Conservation (phyloP, 2,329 filamentous ascomycete genomes). For the Aureobasidium vineae region DNA sequence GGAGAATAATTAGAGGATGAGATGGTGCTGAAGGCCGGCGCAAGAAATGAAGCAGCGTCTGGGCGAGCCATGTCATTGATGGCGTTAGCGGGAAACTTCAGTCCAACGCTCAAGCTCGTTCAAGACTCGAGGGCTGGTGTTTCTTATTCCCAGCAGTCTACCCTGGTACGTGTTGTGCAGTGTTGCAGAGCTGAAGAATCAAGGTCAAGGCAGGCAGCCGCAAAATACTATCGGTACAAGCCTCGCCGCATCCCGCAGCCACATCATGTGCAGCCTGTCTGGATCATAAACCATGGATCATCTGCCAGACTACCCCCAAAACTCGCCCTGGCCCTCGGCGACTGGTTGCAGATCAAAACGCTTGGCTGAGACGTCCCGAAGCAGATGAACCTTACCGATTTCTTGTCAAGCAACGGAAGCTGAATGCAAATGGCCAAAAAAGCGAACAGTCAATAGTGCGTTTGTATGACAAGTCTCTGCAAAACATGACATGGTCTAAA, state of each 20-base stretch:
- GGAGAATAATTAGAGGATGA: slow-evolving; percentile 17
- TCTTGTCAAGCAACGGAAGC: background rate
- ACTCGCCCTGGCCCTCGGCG: slow-evolving; percentile 11
- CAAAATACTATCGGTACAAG: slow-evolving; percentile 1
- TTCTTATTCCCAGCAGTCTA: slow-evolving; percentile 2
- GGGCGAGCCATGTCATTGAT: slow-evolving; percentile 25
- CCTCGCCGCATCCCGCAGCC: slow-evolving; percentile 4
- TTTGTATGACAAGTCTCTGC: background rate
- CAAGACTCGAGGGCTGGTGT: slow-evolving; percentile 8
- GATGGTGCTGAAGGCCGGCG: slow-evolving; percentile 14
- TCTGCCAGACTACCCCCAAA: slow-evolving; percentile 6
- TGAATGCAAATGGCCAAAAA: background rate
- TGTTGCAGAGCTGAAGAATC: background rate
- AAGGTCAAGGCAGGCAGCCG: background rate
- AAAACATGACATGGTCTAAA: background rate
- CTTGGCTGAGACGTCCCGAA: slow-evolving; percentile 16
- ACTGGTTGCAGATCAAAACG: slow-evolving; percentile 13
- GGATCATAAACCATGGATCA: slow-evolving; percentile 12
- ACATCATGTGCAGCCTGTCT: slow-evolving; percentile 11
- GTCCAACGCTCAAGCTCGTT: slow-evolving; percentile 18
- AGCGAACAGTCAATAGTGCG: background rate
- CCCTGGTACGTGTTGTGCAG: background rate
- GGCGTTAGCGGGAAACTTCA: slow-evolving; percentile 25
- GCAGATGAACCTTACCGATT: background rate
- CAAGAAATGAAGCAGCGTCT: slow-evolving; percentile 22